Conservation (phyloP, 2,329 filamentous ascomycete genomes). For the Hirsutella rhossiliensis region DNA sequence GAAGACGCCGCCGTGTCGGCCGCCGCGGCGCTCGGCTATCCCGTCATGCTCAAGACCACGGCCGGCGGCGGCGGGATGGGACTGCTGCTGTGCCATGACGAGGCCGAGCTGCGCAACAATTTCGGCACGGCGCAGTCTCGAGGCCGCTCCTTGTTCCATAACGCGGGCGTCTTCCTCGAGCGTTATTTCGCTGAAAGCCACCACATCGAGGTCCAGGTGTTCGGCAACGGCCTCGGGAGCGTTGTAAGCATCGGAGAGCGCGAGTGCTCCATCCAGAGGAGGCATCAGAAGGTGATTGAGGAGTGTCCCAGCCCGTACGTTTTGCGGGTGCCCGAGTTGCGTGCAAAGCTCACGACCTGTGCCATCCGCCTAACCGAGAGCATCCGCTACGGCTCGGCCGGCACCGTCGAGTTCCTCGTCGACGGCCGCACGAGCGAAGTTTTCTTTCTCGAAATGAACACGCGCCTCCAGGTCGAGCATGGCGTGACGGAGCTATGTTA, state of each 20-base stretch:
- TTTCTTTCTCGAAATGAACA: conserved; percentile 42
- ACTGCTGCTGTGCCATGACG: conserved; percentile 37
- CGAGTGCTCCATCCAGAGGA: conserved; percentile 54
- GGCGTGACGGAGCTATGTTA: conserved; percentile 69
- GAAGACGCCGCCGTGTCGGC: conserved; percentile 40
- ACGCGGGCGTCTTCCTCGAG: conserved; percentile 51
- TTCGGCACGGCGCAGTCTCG: conserved; percentile 43
- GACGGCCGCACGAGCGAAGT: conserved; percentile 49
- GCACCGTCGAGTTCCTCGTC: conserved; percentile 43
- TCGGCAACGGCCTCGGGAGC: conserved; percentile 43
- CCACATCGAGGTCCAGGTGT: conserved; percentile 57
- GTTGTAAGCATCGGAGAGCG: conserved; percentile 47
- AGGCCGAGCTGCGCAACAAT: conserved; percentile 37
- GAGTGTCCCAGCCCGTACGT: conserved; percentile 56
- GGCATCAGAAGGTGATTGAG: conserved; percentile 61
- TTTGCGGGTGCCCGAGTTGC: conserved; percentile 17
- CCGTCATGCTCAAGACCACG: conserved; percentile 45
- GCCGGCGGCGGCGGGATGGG: conserved; percentile 55
- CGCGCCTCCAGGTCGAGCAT: conserved; percentile 65
- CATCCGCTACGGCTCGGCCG: conserved; percentile 9
- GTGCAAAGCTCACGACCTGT: conserved; percentile 12
- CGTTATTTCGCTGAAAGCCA: conserved; percentile 45
- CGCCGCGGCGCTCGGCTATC: conserved; percentile 21
- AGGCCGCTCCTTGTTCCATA: conserved; percentile 45
- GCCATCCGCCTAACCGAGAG: not conserved